Conservation (phyloP, 768 basidiomycete species). For the Paxillus involutus region DNA sequence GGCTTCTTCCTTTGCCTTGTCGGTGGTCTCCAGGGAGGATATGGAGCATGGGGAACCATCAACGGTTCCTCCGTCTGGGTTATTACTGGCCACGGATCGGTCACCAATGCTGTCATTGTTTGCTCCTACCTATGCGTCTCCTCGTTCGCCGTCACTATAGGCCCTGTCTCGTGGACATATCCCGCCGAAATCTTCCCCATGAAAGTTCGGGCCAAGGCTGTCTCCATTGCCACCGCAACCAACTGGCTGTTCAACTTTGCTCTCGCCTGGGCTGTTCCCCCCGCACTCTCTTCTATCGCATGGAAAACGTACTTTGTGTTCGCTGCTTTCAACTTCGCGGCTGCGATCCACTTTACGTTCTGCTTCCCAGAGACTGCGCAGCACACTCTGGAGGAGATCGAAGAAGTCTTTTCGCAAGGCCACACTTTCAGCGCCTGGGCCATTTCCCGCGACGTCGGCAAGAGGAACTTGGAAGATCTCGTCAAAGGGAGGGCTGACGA, state of each 20-base stretch:
- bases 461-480: conserved; percentile 58
- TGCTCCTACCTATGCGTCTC: conserved; percentile 79
- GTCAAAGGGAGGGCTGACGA: conserved; percentile 16
- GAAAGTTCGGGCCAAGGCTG: conserved; percentile 66
- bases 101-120: conserved; percentile 72
- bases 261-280: conserved; percentile 74
- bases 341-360: conserved; percentile 71
- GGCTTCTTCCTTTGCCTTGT: conserved; percentile 78
- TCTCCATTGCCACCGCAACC: conserved; percentile 39
- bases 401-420: conserved; percentile 72
- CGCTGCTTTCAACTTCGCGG: conserved; percentile 73
- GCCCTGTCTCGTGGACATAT: conserved; percentile 77
- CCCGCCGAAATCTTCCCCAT: conserved; percentile 70
- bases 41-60: conserved; percentile 59
- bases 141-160: conserved; percentile 72
- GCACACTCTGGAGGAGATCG: conserved; percentile 74
- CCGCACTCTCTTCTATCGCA: conserved; percentile 62
- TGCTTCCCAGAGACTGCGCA: conserved; percentile 80
- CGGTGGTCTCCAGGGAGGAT: conserved; percentile 69
- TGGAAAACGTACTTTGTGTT: conserved; percentile 82
- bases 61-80: conserved; percentile 54
- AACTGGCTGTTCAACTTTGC: conserved; percentile 76
- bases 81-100: conserved; percentile 50
- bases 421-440: conserved; percentile 73
- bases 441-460: conserved; percentile 59